Evolutionary conservation across 1,284 basidiomycete species (phyloP).

Genomic region (Termitomyces sp.): DNA sequence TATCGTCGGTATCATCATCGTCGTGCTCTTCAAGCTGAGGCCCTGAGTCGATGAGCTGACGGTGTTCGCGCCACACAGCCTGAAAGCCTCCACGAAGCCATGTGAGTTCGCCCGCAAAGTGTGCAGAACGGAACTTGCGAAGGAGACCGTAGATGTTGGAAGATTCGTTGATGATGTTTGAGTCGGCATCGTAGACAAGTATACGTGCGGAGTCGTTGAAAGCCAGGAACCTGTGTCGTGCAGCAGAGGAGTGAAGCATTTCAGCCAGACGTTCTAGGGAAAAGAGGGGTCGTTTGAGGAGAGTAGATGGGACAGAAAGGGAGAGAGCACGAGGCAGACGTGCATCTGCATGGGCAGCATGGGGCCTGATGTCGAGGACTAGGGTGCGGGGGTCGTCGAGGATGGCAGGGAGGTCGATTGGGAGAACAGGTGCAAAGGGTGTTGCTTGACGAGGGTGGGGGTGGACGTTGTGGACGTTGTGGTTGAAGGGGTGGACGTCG

Average conservation of each 20-base stretch:
- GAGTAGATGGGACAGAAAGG: conserved; percentile 89
- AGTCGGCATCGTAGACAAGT: conserved; percentile 82
- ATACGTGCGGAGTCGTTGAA: conserved; percentile 59
- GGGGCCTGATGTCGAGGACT: conserved; percentile 85
- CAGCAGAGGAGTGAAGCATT: conserved; percentile 63
- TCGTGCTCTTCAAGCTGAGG: conserved; percentile 43
- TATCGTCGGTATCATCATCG: conserved; percentile 31
- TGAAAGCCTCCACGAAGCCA: conserved; percentile 84
- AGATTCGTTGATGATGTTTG: conserved; percentile 50
- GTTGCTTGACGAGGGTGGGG: conserved; percentile 23
- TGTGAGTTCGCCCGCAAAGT: conserved; percentile 58
- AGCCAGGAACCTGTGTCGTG: conserved; percentile 55
- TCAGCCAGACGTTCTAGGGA: conserved; percentile 67
- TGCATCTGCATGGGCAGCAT: conserved; percentile 63
- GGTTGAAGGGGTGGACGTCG: conserved; percentile 31
- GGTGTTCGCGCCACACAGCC: conserved; percentile 53
- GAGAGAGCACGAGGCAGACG: conserved; percentile 76
- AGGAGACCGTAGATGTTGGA: conserved; percentile 78
- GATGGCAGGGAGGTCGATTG: conserved; percentile 24
- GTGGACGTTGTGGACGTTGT: conserved; percentile 28
- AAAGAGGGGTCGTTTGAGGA: conserved; percentile 86
- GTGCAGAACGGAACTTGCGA: conserved; percentile 75
- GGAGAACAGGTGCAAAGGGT: conserved; percentile 23
- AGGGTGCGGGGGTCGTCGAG: conserved; percentile 31
- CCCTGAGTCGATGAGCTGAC: conserved; percentile 47